Base-by-base conservation (phyloP, 495 filamentous ascomycete species). In the Annulohypoxylon nitens region DNA sequence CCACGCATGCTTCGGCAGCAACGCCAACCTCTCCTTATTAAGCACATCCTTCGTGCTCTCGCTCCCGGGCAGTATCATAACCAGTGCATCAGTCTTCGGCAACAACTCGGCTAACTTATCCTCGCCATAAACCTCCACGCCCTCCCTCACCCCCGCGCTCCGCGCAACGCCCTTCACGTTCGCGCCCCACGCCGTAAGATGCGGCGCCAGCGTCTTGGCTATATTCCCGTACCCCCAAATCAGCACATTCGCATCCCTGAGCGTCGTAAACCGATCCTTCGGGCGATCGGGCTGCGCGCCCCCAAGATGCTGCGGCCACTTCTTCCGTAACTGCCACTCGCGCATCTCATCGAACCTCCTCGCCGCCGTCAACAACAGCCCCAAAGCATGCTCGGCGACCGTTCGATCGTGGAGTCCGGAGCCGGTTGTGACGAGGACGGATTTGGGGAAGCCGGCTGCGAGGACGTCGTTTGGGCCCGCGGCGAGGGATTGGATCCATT, bases 161-260 rank as follows among this genome's bases (percentile, higher is more conserved):
- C 86, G 70, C 33, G 86, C 86, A 2, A 87, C 69, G 12, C 86
- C 86, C 51, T 70, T 72, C 2, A 84, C 83, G 0, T 63, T 78
- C 34, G 88, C 83, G 43, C 85, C 86, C 51, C 83, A 84, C 4
- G 86, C 91, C 50, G 84, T 81, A 1, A 93, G 89, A 54, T 91
- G 88, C 75, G 86, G 89, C 65, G 90, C 89, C 69, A 97, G 85
- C 72, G 93, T 90, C 83, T 90, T 80, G 50, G 92, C 93, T 61
- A 97, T 97, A 39, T 93, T 93, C 30, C 94, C 94, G 88, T 95
- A 94, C 1, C 94, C 94, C 72, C 96, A 86, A 72, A 97, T 90
- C 18, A 78, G 47, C 2, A 86, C 77, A 23, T 78, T 74, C 14
- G 88, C 86, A 54, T 84, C 85, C 43, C 85, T 81, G 71, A 90